Evolutionary conservation across 2,329 filamentous ascomycete genomes (phyloP).

Genomic region (Fusarium sterilihyphosum): DNA sequence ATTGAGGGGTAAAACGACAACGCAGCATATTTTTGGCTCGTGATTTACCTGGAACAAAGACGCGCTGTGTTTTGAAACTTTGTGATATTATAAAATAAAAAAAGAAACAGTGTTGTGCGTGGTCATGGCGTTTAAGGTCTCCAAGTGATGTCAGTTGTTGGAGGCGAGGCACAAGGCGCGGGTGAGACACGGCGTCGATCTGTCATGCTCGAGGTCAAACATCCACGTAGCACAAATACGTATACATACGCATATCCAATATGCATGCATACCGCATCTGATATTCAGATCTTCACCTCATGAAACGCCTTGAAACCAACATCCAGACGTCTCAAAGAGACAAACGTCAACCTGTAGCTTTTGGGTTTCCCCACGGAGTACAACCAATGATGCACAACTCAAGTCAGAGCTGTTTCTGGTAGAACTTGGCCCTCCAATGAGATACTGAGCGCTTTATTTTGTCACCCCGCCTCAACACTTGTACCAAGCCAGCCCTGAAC

Average conservation of each 20-base stretch:
- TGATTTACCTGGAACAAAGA: neutral
- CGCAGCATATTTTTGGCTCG: neutral
- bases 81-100: neutral
- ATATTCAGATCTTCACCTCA: conserved; percentile 1
- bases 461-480: neutral
- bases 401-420: neutral
- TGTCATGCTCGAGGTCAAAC: conserved; percentile 6
- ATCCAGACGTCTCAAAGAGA: conserved; percentile 11
- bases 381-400: conserved; percentile 24
- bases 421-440: conserved; percentile 1
- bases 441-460: conserved; percentile 13
- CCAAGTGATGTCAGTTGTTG: conserved; percentile 25
- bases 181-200: conserved; percentile 24
- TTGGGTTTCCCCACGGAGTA: conserved; percentile 4
- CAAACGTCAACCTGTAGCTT: neutral
- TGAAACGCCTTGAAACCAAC: conserved; percentile 33
- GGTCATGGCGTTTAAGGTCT: neutral
- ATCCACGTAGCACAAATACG: conserved; percentile 5
- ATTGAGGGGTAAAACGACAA: conserved; percentile 23
- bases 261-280: neutral
- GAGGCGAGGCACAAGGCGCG: neutral
- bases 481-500: conserved; percentile 7
- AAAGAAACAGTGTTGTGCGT: neutral
- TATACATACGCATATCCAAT: neutral
- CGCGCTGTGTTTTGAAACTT: neutral